Evolutionary conservation across 2,329 filamentous ascomycete species (phyloP), one percentile per base, ranked within the genome.

Genomic region (Colletotrichum filicis): DNA sequence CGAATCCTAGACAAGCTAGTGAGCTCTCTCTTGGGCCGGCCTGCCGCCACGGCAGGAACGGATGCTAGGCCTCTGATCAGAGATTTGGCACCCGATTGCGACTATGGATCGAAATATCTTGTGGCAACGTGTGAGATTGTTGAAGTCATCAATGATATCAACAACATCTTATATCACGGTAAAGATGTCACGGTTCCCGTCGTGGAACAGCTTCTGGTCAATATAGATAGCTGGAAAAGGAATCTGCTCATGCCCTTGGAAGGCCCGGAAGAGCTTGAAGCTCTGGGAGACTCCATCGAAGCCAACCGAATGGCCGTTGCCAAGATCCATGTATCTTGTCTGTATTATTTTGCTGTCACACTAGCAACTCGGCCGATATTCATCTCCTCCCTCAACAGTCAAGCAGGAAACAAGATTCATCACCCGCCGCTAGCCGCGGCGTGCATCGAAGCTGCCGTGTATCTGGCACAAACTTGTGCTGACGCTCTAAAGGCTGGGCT

Each of bases 291-390:
- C 19, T n/a, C 24, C n/a, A 12, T 22, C 35, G 16, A 26, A 42
- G 52, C n/a, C 8, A 46, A 42, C 22, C 63, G 24, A 16, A 82
- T 81, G 0, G 82, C 84, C 3, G 83, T 89, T 37, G 86, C 85
- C 1, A 88, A 84, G 28, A 81, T 89, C 3, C 88, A 91, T 65
- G 84, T 91, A 5, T 87, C 88, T 1, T 90, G 88, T 69, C 80
- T 87, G 0, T 91, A 91, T 76, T 90, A 91, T 75, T 89, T 90
- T 70, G 87, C 88, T 0, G 87, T 91, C 0, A 90, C 89, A 35
- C 77, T 91, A 1, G 87, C 88, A 2, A 90, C 88, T 0, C 82
- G 89, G 1, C 64, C 42, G 42, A n/a, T 22, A n/a, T 49, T 49
- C 8, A 49, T 49, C 19, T 49, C 42, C 7, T 49, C 42, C 42